phyloP scores from a whole-genome alignment of 2,329 filamentous ascomycete species.

The Lomentospora prolificans region DNA sequence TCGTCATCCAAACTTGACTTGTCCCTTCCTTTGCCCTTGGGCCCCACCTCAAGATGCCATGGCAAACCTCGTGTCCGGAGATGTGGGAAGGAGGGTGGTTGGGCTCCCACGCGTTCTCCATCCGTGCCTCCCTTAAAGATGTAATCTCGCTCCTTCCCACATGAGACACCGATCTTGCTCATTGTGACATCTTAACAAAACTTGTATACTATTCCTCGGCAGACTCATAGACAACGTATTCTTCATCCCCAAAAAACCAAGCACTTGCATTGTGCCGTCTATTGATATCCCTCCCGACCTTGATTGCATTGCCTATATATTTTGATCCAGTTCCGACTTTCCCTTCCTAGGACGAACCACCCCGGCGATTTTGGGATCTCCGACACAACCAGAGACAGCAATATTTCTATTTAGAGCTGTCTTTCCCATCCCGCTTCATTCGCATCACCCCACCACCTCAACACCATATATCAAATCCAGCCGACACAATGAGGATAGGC shows the following conservation, averaged over 20 bases:
- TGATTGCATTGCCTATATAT: not conserved
- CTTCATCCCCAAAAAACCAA: not conserved
- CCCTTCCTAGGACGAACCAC: not conserved
- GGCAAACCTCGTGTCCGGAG: not conserved
- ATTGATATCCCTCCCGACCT: not conserved
- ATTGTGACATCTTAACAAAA: not conserved
- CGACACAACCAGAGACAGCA: too few relatives aligned
- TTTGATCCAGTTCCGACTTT: not conserved
- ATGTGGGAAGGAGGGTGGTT: not conserved
- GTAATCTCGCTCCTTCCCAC: not conserved
- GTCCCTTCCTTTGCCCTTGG: not conserved
- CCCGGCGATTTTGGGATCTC: not conserved
- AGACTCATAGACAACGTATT: too few relatives aligned
- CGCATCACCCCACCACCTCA: too few relatives aligned
- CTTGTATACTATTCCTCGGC: not conserved
- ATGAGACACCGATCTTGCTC: constrained; percentile 2
- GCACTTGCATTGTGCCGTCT: not conserved
- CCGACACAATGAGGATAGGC: constrained; percentile 1
- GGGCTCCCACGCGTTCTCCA: not conserved
- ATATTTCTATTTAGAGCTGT: too few relatives aligned
- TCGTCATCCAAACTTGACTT: not conserved
- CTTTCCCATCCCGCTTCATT: too few relatives aligned
- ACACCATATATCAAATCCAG: too few relatives aligned
- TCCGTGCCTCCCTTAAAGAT: not conserved
- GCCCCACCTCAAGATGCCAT: not conserved